Base-by-base conservation (phyloP, 2,329 filamentous ascomycete species). In the Penicillium sp. region DNA sequence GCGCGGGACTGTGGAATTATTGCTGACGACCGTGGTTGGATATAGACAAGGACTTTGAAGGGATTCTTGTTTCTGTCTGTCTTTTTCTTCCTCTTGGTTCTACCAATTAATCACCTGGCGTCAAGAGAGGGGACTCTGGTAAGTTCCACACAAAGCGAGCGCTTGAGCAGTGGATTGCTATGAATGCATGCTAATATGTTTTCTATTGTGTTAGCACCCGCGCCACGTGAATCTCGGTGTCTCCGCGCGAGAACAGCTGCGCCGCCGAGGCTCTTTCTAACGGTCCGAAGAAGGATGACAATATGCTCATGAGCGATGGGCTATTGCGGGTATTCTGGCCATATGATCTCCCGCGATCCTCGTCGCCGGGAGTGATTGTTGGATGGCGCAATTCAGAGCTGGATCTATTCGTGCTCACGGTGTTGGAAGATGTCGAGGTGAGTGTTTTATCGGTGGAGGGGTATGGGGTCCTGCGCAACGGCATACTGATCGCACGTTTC, bases 241-340 rank as follows among this genome's bases (percentile, higher is more conserved):
- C 72, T 99, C 95, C 69, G 95, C 96, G 65, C 88, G 94, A 74
- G 96, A 99, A 83, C 94, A 99, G 82, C 83, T 99, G 71, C 89
- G 93, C 80, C 90, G 95, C 72, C 88, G 95, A 78, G 95, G 95
- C 70, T 99, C 95, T 63, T 98, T 99, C 80, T 98, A 86, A 85
- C 65, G 37, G 68, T 69, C 61, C 40, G 56, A 63, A 64, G 66
- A 69, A 74, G 72, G 79, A 82, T 87, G 85, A 80, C 83, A 87
- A 83, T 77, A 89, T 89, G 86, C 82, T 86, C 78, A 81, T 83
- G 80, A 82, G 81, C 72, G 85, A 95, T 91, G 93, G 91, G 74
- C 84, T 98, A 83, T 92, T 98, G 89, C 92, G 95, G 83, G 89
- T 99, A 82, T 98, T 99, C 83, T 99, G 95, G 95, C 96, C 95